These are phyloP conservation scores for Stropharia rugosoannulata DNA, from an alignment of 768 basidiomycete genomes.

Conservation along the genomic window DNA sequence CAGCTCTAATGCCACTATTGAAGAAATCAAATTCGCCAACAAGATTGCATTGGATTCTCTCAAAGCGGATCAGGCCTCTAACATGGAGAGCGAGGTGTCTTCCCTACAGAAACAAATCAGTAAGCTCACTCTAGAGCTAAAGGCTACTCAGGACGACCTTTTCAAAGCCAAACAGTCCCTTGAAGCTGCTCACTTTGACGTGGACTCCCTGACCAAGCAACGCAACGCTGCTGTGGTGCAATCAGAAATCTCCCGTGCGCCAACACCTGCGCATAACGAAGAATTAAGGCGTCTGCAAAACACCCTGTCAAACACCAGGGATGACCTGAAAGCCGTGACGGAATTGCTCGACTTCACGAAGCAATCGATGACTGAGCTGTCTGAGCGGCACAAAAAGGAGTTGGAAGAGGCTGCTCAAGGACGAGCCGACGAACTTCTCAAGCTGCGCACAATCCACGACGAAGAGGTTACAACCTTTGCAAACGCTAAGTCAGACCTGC, in stretches of 20 bases:
- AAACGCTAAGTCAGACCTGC: slow-evolving; percentile 61
- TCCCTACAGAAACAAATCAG: slow-evolving; percentile 62
- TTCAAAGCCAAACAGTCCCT: slow-evolving; percentile 67
- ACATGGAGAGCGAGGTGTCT: slow-evolving; percentile 55
- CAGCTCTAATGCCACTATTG: slow-evolving; percentile 62
- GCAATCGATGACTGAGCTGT: slow-evolving; percentile 68
- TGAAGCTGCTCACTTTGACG: slow-evolving; percentile 51
- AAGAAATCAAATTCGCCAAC: slow-evolving; percentile 67
- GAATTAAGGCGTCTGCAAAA: slow-evolving; percentile 56
- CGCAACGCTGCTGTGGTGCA: slow-evolving; percentile 60
- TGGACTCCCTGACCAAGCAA: slow-evolving; percentile 57
- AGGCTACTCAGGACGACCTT: slow-evolving; percentile 84
- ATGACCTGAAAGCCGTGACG: slow-evolving; percentile 63
- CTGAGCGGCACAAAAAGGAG: slow-evolving; percentile 66
- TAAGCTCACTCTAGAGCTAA: slow-evolving; percentile 67
- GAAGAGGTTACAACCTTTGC: slow-evolving; percentile 57
- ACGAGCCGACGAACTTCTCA: slow-evolving; percentile 71
- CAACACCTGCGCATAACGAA: slow-evolving; percentile 47
- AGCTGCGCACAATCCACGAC: slow-evolving; percentile 57
- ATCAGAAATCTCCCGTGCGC: slow-evolving; percentile 35
- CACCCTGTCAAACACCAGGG: slow-evolving; percentile 63
- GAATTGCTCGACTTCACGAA: slow-evolving; percentile 71
- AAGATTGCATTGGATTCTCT: slow-evolving; percentile 58
- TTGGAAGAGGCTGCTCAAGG: slow-evolving; percentile 72
- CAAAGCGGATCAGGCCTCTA: slow-evolving; percentile 61